These are phyloP conservation scores for Penicillium fimorum DNA, from an alignment of 495 filamentous ascomycete species.

Conservation along the genomic window DNA sequence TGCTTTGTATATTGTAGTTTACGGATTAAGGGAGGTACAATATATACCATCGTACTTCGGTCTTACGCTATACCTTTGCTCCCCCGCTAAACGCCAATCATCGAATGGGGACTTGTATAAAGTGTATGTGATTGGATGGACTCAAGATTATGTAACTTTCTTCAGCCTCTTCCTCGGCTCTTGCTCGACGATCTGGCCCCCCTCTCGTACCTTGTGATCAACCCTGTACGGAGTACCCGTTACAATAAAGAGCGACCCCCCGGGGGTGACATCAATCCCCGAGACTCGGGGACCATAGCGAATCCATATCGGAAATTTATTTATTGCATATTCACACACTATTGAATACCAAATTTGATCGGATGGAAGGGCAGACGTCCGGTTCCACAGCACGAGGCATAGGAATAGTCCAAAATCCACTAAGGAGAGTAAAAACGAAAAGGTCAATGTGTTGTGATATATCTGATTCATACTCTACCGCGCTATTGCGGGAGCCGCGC, in stretches of 20 bases:
- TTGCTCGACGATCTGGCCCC: neutral
- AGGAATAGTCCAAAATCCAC: neutral
- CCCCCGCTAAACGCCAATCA: conserved; percentile 4
- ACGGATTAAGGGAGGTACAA: neutral
- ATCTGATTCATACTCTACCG: conserved; percentile 28
- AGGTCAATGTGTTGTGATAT: conserved; percentile 23
- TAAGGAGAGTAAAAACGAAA: neutral
- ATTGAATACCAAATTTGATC: conserved; percentile 3
- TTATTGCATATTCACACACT: neutral
- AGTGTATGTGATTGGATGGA: neutral
- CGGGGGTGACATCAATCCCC: neutral
- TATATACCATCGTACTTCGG: conserved; percentile 1
- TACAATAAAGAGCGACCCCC: neutral
- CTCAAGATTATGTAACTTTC: neutral
- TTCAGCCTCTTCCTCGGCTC: conserved; percentile 11
- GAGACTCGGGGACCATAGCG: conserved; percentile 4
- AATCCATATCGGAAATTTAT: conserved; percentile 3
- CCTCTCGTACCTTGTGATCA: conserved; percentile 6
- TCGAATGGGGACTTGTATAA: neutral
- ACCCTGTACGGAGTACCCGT: neutral
- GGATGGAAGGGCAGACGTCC: neutral
- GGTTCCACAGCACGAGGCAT: conserved; percentile 3
- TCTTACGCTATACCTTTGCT: neutral
- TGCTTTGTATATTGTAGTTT: neutral
- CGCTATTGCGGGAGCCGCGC: conserved; percentile 32